Conservation (phyloP, 768 basidiomycete species). For the Ramaria sp. region DNA sequence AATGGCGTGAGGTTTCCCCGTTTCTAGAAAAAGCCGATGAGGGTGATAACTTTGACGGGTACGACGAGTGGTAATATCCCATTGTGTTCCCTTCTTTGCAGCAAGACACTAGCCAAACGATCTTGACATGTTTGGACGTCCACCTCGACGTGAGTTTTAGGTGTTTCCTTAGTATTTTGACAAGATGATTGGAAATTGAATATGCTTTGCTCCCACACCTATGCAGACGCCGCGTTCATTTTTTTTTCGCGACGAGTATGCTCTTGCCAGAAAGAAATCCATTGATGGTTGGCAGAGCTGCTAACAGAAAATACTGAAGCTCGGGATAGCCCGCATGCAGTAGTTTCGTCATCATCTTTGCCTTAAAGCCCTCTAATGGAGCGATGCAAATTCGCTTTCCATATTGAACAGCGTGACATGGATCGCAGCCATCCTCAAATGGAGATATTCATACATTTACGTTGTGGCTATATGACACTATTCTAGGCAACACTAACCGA, state of each 20-base stretch:
- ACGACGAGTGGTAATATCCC: neutral
- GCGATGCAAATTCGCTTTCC: too few relatives aligned
- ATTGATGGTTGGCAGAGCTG: neutral
- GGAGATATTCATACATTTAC: too few relatives aligned
- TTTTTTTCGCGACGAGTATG: constrained; percentile 4
- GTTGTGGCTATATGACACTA: too few relatives aligned
- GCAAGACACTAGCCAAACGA: neutral
- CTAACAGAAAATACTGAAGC: neutral
- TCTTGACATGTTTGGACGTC: neutral
- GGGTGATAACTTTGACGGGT: neutral
- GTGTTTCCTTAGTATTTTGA: neutral
- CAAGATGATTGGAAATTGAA: neutral
- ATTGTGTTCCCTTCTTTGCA: neutral
- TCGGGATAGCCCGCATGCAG: too few relatives aligned
- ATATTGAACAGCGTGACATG: too few relatives aligned
- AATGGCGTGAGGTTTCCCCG: constrained; percentile 7
- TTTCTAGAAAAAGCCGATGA: neutral
- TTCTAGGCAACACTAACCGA: too few relatives aligned
- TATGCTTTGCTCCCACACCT: too few relatives aligned
- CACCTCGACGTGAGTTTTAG: neutral
- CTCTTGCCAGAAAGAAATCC: neutral
- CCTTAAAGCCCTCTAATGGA: too few relatives aligned
- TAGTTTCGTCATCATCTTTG: too few relatives aligned
- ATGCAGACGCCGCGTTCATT: constrained; percentile 6
- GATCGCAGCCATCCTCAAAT: too few relatives aligned